These are phyloP conservation scores for Neurospora sp. DNA, from an alignment of 495 filamentous ascomycete species.

Conservation along the genomic window DNA sequence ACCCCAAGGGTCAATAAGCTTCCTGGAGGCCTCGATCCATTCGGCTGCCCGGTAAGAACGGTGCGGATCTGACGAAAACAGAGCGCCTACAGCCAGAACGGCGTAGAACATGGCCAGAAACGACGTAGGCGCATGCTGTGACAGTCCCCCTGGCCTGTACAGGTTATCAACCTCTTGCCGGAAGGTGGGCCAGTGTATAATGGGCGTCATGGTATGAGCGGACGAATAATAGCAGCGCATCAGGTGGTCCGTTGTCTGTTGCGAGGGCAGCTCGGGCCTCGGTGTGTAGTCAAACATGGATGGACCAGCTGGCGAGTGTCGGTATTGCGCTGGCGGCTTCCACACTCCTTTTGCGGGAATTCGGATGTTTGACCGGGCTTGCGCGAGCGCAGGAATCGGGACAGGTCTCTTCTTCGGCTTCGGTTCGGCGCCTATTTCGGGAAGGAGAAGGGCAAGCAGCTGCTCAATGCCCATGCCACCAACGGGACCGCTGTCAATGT, in stretches of 20 bases:
- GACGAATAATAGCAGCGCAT: conserved; percentile 64
- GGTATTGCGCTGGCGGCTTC: conserved; percentile 67
- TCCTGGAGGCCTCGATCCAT: conserved; percentile 61
- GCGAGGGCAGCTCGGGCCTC: conserved; percentile 59
- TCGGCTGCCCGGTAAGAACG: conserved; percentile 54
- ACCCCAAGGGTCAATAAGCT: conserved; percentile 68
- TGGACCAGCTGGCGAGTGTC: conserved; percentile 42
- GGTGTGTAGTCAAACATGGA: conserved; percentile 33
- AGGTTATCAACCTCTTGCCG: conserved; percentile 62
- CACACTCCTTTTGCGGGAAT: conserved; percentile 68
- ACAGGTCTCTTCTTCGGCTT: conserved; percentile 49
- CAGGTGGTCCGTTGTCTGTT: conserved; percentile 62
- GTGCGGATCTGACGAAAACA: conserved; percentile 49
- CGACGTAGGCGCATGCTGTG: conserved; percentile 33
- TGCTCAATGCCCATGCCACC: conserved; percentile 32
- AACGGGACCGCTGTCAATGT: conserved; percentile 40
- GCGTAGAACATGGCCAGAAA: conserved; percentile 81
- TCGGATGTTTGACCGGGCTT: conserved; percentile 62
- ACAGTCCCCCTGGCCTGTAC: conserved; percentile 58
- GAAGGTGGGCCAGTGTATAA: conserved; percentile 87
- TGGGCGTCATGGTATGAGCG: conserved; percentile 69
- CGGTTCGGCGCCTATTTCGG: conserved; percentile 57
- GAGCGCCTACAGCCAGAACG: conserved; percentile 71
- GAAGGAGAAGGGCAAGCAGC: conserved; percentile 49
- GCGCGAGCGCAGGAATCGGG: conserved; percentile 55